phyloP scores from a whole-genome alignment of 805 yeast species.

The Metschnikowia amazonensis region DNA sequence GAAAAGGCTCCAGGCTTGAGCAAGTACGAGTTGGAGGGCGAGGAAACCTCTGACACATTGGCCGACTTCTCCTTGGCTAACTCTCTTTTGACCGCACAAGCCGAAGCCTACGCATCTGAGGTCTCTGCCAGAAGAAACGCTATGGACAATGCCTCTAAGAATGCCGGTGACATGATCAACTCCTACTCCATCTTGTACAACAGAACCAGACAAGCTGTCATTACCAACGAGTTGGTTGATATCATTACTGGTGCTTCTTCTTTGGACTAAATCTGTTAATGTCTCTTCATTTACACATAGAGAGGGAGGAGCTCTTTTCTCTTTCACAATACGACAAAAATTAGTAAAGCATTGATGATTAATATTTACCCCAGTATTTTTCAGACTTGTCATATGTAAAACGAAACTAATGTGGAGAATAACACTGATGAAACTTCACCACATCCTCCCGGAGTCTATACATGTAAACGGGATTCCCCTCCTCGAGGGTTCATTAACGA shows the following conservation, averaged over 20 bases:
- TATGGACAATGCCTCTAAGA: slow-evolving; percentile 99
- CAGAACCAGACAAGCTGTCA: slow-evolving; percentile 50
- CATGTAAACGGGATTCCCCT: background rate
- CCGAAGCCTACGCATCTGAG: slow-evolving; percentile 98
- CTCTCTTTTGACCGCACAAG: slow-evolving; percentile 84
- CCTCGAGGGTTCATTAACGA: no score
- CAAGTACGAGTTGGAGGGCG: slow-evolving; percentile 71
- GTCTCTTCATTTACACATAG: slow-evolving; percentile 7
- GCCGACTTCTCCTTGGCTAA: slow-evolving; percentile 88
- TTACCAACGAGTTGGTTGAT: slow-evolving; percentile 90
- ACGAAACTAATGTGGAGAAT: no score
- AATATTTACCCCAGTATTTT: no score
- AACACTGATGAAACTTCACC: no score
- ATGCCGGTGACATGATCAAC: slow-evolving; percentile 98
- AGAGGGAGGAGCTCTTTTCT: background rate
- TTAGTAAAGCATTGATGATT: background rate
- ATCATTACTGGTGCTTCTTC: slow-evolving; percentile 99
- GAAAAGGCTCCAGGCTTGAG: slow-evolving; percentile 82
- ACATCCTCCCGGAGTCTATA: no score
- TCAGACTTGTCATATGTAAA: no score
- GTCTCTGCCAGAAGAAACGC: slow-evolving; percentile 98
- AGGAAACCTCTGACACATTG: slow-evolving; percentile 64
- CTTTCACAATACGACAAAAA: slow-evolving; percentile 4
- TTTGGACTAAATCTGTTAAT: slow-evolving; percentile 57
- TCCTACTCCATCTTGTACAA: slow-evolving; percentile 95